Evolutionary conservation across 2,329 filamentous ascomycete genomes (phyloP).

Genomic region (Zasmidium angulare): DNA sequence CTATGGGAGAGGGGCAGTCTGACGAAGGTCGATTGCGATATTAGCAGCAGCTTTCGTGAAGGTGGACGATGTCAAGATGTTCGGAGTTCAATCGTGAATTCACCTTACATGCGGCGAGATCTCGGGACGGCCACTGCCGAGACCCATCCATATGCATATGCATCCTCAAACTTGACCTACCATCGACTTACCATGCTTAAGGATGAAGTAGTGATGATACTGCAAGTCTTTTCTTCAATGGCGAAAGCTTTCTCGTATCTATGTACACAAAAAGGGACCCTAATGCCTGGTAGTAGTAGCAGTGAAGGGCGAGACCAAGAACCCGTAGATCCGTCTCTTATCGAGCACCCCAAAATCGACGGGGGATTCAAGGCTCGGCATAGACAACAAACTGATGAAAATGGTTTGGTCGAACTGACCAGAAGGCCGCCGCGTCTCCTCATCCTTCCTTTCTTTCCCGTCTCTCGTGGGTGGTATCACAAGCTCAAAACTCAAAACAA

Average conservation of each 20-base stretch:
- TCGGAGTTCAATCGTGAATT: not conserved
- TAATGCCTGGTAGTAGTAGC: not conserved
- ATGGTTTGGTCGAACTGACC: too few species aligned
- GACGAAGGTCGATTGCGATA: too few species aligned
- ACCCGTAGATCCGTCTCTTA: not conserved
- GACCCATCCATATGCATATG: too few species aligned
- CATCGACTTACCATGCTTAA: not conserved
- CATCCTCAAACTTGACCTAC: not conserved
- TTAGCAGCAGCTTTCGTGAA: too few species aligned
- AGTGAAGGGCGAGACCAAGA: not conserved
- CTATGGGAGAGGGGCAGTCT: too few species aligned
- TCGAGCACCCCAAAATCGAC: not conserved
- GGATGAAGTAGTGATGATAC: not conserved
- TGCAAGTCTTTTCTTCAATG: not conserved
- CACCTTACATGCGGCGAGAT: not conserved
- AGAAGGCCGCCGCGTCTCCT: not conserved
- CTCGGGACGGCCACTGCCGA: not conserved
- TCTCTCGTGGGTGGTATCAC: not conserved
- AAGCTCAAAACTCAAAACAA: not conserved
- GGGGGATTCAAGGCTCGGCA: not conserved
- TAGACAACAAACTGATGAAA: not conserved
- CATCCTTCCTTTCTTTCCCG: not conserved
- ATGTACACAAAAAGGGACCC: not conserved
- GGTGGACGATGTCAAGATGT: not conserved
- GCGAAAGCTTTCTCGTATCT: not conserved